These are phyloP conservation scores for Gilbertella persicaria DNA, from an alignment of 371 early-diverging fungal genomes.

Conservation along the genomic window DNA sequence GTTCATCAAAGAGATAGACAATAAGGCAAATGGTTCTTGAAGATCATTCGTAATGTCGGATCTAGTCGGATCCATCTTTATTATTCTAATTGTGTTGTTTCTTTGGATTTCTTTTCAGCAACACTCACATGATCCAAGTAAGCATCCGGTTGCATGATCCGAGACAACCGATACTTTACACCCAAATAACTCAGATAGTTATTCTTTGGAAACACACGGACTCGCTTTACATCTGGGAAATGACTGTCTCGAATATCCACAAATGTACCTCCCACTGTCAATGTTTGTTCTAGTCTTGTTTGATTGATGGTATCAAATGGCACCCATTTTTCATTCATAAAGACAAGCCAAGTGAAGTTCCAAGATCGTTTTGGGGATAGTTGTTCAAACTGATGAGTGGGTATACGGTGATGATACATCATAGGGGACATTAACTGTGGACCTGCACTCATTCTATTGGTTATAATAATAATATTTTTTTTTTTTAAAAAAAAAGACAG, in stretches of 20 bases:
- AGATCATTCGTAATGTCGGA: no score
- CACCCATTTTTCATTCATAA: slow-evolving; percentile 37
- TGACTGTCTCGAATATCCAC: slow-evolving; percentile 35
- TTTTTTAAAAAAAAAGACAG: slow-evolving; percentile 8
- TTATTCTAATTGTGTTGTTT: no score
- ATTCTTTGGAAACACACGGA: slow-evolving; percentile 37
- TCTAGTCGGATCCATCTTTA: no score
- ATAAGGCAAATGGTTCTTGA: no score
- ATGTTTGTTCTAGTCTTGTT: slow-evolving; percentile 36
- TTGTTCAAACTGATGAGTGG: neutral
- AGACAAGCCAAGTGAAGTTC: slow-evolving; percentile 43
- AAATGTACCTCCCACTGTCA: slow-evolving; percentile 39
- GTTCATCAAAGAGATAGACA: no score
- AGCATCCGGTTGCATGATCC: slow-evolving; percentile 44
- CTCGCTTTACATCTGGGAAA: slow-evolving; percentile 35
- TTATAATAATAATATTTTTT: neutral
- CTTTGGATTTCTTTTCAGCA: slow-evolving; percentile 18
- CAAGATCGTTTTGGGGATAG: slow-evolving; percentile 1
- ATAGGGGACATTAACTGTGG: slow-evolving; percentile 17
- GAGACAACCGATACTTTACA: slow-evolving; percentile 38
- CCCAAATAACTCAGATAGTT: slow-evolving; percentile 42
- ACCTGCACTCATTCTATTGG: slow-evolving; percentile 15
- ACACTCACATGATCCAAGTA: slow-evolving; percentile 33
- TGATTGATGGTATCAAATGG: slow-evolving; percentile 39
- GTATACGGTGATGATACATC: slow-evolving; percentile 8